Evolutionary conservation across 1,284 basidiomycete genomes (phyloP), one percentile per base, ranked within the genome.

Genomic region (Ustilago sp.): DNA sequence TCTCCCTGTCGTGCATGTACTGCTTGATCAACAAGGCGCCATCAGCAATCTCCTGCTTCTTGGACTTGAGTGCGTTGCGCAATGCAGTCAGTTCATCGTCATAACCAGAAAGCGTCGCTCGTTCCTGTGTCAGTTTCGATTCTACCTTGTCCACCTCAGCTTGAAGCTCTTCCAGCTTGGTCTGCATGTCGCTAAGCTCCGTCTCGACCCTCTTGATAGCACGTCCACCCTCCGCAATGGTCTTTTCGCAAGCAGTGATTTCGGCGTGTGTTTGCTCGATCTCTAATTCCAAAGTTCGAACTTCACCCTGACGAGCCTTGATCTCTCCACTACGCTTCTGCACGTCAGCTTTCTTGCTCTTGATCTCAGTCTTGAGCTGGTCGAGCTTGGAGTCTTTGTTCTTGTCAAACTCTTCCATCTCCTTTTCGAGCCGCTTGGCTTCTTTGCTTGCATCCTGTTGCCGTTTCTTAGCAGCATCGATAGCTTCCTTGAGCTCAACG

Each of bases 391-490:
- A 94, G 65, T 98, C 96, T 86, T 98, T 97, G 88, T 99, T 95
- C 86, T 94, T 92, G 88, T 97, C 95, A 88, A 99, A 98, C 88
- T 99, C 97, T 61, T 91, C 91, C 94, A 99, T 98, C 86, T 99
- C 97, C 83, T 92, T 92, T 87, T 98, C 93, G 31, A 98, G 91
- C 76, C 92, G 93, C 87, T 91, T 91, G 84, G 91, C 91, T 73
- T 98, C 95, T 0, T 89, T 91, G 61, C 91, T 88, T 0, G 94
- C 93, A 2, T 88, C 89, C 78, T 90, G 90, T 85, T 96, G 93
- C 82, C 93, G 93, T 64, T 91, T 89, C 84, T 92, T 91, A 8
- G 94, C 92, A 0, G 87, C 87, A 63, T 91, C 87, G 36, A 94
- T 89, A 1, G 91, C 90, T 17, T 87, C 87, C 63, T 91, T 90